Conservation (phyloP, 73 alveolate genomes). For the Tetrahymena borealis region DNA sequence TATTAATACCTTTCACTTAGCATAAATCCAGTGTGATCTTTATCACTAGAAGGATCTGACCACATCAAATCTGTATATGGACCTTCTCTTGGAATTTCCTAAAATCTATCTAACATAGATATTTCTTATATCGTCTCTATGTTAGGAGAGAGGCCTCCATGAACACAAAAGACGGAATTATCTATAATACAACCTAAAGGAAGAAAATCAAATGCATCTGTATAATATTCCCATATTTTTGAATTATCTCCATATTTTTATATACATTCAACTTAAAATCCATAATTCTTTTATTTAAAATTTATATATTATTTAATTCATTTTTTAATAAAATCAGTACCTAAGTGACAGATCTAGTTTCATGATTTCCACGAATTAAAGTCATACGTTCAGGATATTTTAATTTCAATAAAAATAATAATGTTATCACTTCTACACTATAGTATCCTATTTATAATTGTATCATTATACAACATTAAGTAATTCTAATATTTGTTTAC, state of each 20-base stretch:
- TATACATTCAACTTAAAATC: conserved; percentile 98
- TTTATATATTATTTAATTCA: background rate
- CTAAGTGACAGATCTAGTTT: conserved; percentile 71
- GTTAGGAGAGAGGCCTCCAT: conserved; percentile 97
- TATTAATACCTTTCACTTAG: conserved; percentile 30
- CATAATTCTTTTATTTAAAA: conserved; percentile 76
- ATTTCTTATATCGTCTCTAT: conserved; percentile 90
- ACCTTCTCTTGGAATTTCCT: conserved; percentile 98
- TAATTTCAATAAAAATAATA: conserved; percentile 68
- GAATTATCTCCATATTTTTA: conserved; percentile 88
- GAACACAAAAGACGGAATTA: conserved; percentile 92
- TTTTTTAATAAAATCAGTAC: background rate
- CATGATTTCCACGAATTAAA: conserved; percentile 87
- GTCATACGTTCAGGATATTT: conserved; percentile 84
- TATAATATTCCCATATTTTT: conserved; percentile 86
- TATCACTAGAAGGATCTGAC: conserved; percentile 93
- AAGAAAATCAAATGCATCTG: conserved; percentile 94
- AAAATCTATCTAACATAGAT: conserved; percentile 77
- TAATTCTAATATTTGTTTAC: conserved; percentile 3
- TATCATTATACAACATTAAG: background rate
- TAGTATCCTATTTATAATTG: background rate
- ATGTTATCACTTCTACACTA: conserved; percentile 75
- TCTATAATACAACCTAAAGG: conserved; percentile 96
- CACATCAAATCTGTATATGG: conserved; percentile 97
- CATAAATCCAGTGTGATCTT: conserved; percentile 82